phyloP scores from a whole-genome alignment of 176 grass and related monocot genomes.

The Poa pratensis region DNA sequence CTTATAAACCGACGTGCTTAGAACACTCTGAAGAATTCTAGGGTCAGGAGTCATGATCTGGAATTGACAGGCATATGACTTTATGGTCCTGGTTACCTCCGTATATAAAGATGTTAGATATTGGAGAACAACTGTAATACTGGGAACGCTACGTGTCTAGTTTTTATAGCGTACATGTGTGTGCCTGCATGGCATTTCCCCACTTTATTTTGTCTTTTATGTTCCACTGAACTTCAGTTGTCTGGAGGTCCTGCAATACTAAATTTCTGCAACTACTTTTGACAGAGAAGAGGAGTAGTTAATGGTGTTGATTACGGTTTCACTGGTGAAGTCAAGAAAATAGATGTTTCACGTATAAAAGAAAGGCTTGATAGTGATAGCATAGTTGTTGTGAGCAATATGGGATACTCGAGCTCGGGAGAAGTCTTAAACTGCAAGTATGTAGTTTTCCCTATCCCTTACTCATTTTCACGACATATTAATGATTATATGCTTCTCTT shows the following conservation, averaged over 20 bases:
- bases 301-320: constrained; percentile 65
- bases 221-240: background rate
- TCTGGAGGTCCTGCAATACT: background rate
- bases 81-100: background rate
- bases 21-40: background rate
- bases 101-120: background rate
- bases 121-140: background rate
- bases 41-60: background rate
- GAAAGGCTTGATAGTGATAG: constrained; percentile 90
- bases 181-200: background rate
- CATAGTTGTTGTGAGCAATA: constrained; percentile 90
- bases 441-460: constrained; percentile 28
- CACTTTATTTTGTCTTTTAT: background rate
- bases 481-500: background rate
- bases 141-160: background rate
- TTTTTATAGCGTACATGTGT: background rate
- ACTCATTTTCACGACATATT: constrained; percentile 2
- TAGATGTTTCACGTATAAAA: constrained; percentile 89
- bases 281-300: constrained; percentile 69
- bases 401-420: constrained; percentile 88
- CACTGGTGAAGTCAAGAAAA: constrained; percentile 96
- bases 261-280: constrained; percentile 32
- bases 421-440: constrained; percentile 99
- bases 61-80: background rate
- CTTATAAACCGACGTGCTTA: background rate